Percentiles rank a stretch among this genome's conserved stretches.
These are phyloP conservation scores for Periconia digitata DNA, from an alignment of 2,329 filamentous ascomycete genomes.

Conservation along the genomic window DNA sequence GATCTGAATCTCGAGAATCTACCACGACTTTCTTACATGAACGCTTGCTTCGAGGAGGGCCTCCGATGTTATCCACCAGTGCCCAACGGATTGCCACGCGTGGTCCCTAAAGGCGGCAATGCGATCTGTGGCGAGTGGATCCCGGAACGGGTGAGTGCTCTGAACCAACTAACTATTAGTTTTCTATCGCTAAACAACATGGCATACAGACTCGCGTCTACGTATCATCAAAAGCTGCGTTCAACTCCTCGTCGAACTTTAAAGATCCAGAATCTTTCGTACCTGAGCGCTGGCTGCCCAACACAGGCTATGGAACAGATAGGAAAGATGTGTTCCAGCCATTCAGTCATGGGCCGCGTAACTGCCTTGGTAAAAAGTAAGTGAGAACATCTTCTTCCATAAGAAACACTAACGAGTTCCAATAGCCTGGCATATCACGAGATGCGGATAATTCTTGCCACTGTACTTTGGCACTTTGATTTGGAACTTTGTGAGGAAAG, in stretches of 20 bases:
- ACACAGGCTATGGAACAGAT: constrained; percentile 25
- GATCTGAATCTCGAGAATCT: constrained; percentile 40
- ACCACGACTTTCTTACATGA: constrained; percentile 38
- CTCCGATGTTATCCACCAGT: constrained; percentile 48
- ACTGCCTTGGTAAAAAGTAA: constrained; percentile 43
- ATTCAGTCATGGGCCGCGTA: constrained; percentile 48
- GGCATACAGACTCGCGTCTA: constrained; percentile 9
- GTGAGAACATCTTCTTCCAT: constrained; percentile 7
- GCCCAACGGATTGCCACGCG: constrained; percentile 35
- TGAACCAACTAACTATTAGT: not conserved
- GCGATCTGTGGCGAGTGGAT: constrained; percentile 40
- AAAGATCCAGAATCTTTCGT: constrained; percentile 37
- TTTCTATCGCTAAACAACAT: not conserved
- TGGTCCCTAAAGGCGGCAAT: constrained; percentile 39
- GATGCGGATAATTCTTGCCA: constrained; percentile 45
- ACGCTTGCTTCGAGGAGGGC: constrained; percentile 46
- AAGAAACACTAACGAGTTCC: constrained; percentile 6
- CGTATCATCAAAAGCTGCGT: constrained; percentile 22
- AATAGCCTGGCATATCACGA: constrained; percentile 42
- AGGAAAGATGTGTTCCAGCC: constrained; percentile 42
- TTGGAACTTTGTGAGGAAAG: constrained; percentile 38
- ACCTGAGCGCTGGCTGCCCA: constrained; percentile 47
- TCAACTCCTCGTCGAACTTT: constrained; percentile 33
- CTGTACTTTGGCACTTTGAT: constrained; percentile 43
- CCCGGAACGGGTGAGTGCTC: constrained; percentile 27